Percentiles rank a stretch among this genome's conserved stretches.
Conservation (phyloP, 108 stramenopile species). For the Nitzschia sp. region DNA sequence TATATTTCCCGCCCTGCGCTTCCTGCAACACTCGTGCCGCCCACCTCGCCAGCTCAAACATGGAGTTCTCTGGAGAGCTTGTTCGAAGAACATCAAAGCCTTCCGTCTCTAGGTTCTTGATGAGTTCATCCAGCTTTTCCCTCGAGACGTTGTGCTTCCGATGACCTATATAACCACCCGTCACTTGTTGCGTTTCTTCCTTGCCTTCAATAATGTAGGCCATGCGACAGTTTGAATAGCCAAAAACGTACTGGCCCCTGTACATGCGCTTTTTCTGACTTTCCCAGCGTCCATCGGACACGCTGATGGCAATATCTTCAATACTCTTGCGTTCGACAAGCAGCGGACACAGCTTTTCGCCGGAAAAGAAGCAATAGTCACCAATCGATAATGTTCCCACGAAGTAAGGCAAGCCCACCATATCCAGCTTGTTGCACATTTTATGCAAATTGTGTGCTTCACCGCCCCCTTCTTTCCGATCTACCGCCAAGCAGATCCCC, state of each 20-base stretch:
- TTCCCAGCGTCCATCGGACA: slow-evolving; percentile 65
- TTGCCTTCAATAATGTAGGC: slow-evolving; percentile 71
- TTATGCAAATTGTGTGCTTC: slow-evolving; percentile 45
- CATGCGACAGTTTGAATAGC: slow-evolving; percentile 56
- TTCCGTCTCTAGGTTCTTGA: slow-evolving; percentile 19
- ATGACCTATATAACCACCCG: slow-evolving; percentile 65
- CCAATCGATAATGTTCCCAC: slow-evolving; percentile 59
- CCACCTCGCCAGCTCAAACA: slow-evolving; percentile 8
- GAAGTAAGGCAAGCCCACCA: slow-evolving; percentile 60
- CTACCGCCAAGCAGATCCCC: slow-evolving; percentile 50
- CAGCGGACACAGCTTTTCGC: slow-evolving; percentile 49
- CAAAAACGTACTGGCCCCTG: slow-evolving; percentile 65
- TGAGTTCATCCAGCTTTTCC: slow-evolving; percentile 17
- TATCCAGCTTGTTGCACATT: slow-evolving; percentile 72
- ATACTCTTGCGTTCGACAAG: slow-evolving; percentile 70
- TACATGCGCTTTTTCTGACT: slow-evolving; percentile 65
- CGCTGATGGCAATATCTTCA: slow-evolving; percentile 56
- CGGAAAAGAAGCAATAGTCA: slow-evolving; percentile 68
- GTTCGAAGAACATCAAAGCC: background rate
- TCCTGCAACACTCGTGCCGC: slow-evolving; percentile 13
- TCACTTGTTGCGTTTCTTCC: slow-evolving; percentile 46
- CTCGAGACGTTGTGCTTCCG: slow-evolving; percentile 11
- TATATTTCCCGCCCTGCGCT: background rate
- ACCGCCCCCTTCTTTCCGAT: slow-evolving; percentile 59
- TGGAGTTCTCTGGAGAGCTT: background rate